These are phyloP conservation scores for Aspergillus biplanus DNA, from an alignment of 495 filamentous ascomycete genomes.

Conservation along the genomic window DNA sequence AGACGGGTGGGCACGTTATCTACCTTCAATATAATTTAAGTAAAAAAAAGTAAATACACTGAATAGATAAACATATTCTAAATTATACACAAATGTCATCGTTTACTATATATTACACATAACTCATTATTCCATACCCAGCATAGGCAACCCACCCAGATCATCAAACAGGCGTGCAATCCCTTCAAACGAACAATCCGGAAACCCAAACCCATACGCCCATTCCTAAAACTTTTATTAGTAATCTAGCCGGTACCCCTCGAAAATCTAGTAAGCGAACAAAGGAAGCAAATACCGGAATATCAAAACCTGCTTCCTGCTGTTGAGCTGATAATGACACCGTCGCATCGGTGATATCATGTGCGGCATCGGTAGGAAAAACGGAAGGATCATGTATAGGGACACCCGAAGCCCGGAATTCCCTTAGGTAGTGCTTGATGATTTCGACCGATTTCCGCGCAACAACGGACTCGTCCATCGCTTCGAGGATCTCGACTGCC, in stretches of 20 bases:
- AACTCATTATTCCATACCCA: conserved; percentile 23
- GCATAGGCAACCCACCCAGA: conserved; percentile 39
- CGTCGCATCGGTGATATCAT: not conserved
- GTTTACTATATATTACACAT: not conserved
- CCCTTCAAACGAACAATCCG: conserved; percentile 47
- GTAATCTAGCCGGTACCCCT: not conserved
- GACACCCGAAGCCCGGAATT: conserved; percentile 27
- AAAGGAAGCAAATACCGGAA: conserved; percentile 31
- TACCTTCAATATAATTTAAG: no score
- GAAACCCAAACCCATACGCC: conserved; percentile 47
- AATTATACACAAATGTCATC: not conserved
- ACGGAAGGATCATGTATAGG: not conserved
- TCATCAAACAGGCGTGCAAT: conserved; percentile 45
- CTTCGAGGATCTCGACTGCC: conserved; percentile 47
- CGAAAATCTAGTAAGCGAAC: not conserved
- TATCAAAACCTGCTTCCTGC: conserved; percentile 31
- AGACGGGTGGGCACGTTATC: no score
- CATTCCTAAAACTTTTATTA: conserved; percentile 31
- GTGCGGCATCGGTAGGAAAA: not conserved
- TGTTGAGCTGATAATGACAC: not conserved
- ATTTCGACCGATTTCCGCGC: conserved; percentile 45
- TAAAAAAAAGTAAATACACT: no score
- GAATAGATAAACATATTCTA: no score
- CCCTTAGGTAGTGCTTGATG: conserved; percentile 41
- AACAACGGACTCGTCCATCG: conserved; percentile 48